Evolutionary conservation across 257 asterid genomes (phyloP).

Genomic region (Handroanthus guayacan): DNA sequence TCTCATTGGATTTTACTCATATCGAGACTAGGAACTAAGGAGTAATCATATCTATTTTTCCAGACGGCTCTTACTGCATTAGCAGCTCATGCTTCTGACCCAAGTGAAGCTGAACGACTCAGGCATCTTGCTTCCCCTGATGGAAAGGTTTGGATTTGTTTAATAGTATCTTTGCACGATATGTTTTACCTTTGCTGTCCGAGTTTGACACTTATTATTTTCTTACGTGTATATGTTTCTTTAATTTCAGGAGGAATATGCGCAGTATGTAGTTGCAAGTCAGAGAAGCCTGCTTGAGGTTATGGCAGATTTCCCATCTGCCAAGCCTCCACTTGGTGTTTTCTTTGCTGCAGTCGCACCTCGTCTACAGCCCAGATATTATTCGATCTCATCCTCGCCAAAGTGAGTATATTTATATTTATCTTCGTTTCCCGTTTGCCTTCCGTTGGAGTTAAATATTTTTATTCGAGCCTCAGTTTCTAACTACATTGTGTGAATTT

Average conservation of each 20-base stretch:
- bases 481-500: no score
- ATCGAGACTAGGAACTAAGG: conserved; percentile 21
- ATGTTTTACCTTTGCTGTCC: background rate
- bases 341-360: conserved; percentile 96
- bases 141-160: conserved; percentile 79
- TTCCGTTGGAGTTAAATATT: background rate
- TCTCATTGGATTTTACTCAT: background rate
- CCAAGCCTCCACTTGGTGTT: conserved; percentile 91
- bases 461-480: no score
- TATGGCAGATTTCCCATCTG: conserved; percentile 91
- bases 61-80: conserved; percentile 85
- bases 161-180: conserved; percentile 2
- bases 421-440: background rate
- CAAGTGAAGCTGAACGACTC: conserved; percentile 83
- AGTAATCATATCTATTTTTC: conserved; percentile 30
- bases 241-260: conserved; percentile 84
- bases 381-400: conserved; percentile 96
- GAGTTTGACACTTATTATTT: background rate
- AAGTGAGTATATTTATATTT: conserved; percentile 52
- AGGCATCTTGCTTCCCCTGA: conserved; percentile 89
- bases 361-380: conserved; percentile 93
- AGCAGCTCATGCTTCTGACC: conserved; percentile 84
- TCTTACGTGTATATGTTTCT: conserved; percentile 30
- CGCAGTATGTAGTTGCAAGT: conserved; percentile 76
- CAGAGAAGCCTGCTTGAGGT: conserved; percentile 96